Conservation (phyloP, 1,139 yeast species). For the Oligophagozyma castellii region DNA sequence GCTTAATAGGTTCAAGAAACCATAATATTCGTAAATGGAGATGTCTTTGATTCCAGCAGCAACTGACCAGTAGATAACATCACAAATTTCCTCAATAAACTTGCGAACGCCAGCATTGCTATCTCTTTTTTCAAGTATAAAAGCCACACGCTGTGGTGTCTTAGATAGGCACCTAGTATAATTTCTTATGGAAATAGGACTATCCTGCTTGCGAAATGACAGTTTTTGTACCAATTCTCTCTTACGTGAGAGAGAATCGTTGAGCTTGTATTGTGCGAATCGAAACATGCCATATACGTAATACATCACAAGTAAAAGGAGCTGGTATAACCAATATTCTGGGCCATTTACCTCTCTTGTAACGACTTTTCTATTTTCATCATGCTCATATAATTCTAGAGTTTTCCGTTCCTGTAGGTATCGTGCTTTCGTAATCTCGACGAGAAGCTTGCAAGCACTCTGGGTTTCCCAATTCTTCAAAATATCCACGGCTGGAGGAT, state of each 20-base stretch:
- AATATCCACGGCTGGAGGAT: too few species aligned
- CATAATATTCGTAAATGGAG: slow-evolving; percentile 69
- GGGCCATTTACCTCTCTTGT: not conserved
- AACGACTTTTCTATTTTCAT: not conserved
- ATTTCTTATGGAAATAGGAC: slow-evolving; percentile 69
- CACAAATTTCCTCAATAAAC: slow-evolving; percentile 60
- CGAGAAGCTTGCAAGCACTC: too few species aligned
- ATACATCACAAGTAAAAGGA: not conserved
- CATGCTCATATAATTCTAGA: too few species aligned
- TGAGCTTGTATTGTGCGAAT: not conserved
- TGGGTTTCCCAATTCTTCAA: too few species aligned
- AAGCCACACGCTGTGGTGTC: slow-evolving; percentile 64
- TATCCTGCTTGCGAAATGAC: not conserved
- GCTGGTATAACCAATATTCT: not conserved
- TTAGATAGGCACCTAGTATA: slow-evolving; percentile 64
- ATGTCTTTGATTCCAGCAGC: slow-evolving; percentile 69
- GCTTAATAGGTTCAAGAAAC: slow-evolving; percentile 43
- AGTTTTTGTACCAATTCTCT: slow-evolving; percentile 1
- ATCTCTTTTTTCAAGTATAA: slow-evolving; percentile 58
- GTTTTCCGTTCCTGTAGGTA: too few species aligned
- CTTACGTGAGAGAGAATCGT: too few species aligned
- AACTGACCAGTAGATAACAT: slow-evolving; percentile 73
- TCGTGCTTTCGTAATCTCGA: too few species aligned
- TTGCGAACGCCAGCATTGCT: slow-evolving; percentile 86
- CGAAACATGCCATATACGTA: not conserved